Base-by-base conservation (phyloP, 768 basidiomycete genomes). In the Termitomyces titanicus region DNA sequence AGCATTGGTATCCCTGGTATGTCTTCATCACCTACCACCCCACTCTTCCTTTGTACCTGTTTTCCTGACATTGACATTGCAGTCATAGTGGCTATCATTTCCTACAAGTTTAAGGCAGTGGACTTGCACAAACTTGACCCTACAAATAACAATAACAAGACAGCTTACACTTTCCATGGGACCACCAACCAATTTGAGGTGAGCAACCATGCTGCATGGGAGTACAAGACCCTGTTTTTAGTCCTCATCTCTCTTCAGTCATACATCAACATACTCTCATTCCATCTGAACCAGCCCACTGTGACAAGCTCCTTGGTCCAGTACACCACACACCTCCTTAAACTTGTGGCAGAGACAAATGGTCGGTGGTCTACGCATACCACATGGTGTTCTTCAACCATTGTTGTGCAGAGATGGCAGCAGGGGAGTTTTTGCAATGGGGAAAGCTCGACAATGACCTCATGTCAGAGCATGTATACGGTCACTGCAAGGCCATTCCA, bases 91-190 rank as follows among this genome's bases (percentile, higher is more conserved):
- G 24, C 39, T 2, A 43, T 51, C 8, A 51, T 51, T 42, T n/a
- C n/a, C 15, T 27, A 51, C 29, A 25, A 42, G 13, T 33, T 51
- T 27, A 13, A 20, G 4, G 25, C 38, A 15, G 25, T 38, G 17
- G 50, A 51, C 27, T 17, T 51, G 24, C 42, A 51, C 27, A 51
- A 51, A 29, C 40, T 51, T 6, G 50, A 51, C 50, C 29, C 39
- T 1, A 11, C 39, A 3, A 25, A 51, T 29, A 24, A 27, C 5
- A 25, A 51, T 31, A 18, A 51, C 27, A 38, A 20, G 17, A 31
- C 37, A 17, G 40, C 39, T 25, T 51, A 24, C 31, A 18, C 31
- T 3, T 52, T 43, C 27, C 20, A 52, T 8, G 42, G 51, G 3
- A 18, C 27, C 11, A 52, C 51, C 7, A 42, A 43, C 31, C 40